Base-by-base conservation (phyloP, 164 flowering plant genomes). In the Dillenia suffruticosa region DNA sequence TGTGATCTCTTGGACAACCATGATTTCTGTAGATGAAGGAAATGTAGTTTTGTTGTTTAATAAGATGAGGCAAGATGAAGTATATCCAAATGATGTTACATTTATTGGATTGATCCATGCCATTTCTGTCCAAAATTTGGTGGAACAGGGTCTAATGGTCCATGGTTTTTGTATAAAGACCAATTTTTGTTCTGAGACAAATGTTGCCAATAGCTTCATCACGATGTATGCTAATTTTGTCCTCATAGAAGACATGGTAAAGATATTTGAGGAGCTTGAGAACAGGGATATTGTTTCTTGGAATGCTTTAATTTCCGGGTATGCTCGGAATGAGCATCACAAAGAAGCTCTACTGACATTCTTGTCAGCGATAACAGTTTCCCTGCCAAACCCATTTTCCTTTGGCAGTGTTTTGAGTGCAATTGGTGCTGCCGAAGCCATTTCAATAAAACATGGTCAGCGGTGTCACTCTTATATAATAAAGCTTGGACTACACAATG, bases 51-150 rank as follows among this genome's bases (percentile, higher is more conserved):
- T 65, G 57, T 67, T 88, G 8, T 89, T 87, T 56, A 75, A 67
- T 54, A 76, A 67, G 69, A 94, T 94, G 99, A 81, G 83, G 64
- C 50, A 40, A 57, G 79, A 87, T 57, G 87, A 77, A 8, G 84
- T 89, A 64, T 75, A 60, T 70, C 99, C 96, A n/a, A 94, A 94
- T 74, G 93, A 91, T 54, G 97, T 93, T 49, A 93, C 98, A 9
- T 91, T 84, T 62, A 59, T 89, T 49, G 86, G 84, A 48, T 56
- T 94, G 51, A 66, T 94, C 15, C 85, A 85, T 75, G 85, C 85
- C 16, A 61, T 89, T 61, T 64, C 89, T 19, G 66, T 13, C 12
- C 60, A 74, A 61, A 64, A 73, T 53, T 57, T 69, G 68, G 67
- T 72, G 16, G 63, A 67, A 68, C 82, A 81, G 79, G 96, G 98